These are phyloP conservation scores for Phytophthora constricta DNA, from an alignment of 352 stramenopile species.

Conservation along the genomic window DNA sequence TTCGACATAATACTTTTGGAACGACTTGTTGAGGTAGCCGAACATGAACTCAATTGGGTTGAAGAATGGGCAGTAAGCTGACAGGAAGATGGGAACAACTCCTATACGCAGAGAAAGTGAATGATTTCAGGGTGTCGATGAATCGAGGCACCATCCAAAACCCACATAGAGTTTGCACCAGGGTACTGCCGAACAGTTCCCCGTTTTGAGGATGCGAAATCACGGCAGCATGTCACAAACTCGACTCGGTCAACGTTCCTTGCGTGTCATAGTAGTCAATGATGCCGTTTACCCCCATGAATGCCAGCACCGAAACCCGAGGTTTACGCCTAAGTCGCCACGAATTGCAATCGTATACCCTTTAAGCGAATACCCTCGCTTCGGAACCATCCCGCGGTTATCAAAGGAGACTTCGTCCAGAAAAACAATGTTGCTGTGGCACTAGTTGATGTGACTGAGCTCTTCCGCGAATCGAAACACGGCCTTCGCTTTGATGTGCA, in stretches of 20 bases:
- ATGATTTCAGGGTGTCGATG: slow-evolving; percentile 36
- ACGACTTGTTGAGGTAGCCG: slow-evolving; percentile 26
- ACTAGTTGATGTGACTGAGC: slow-evolving; percentile 21
- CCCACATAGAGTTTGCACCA: slow-evolving; percentile 34
- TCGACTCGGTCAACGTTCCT: slow-evolving; percentile 35
- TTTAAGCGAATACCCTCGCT: slow-evolving; percentile 25
- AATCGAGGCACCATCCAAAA: slow-evolving; percentile 41
- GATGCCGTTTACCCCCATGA: slow-evolving; percentile 21
- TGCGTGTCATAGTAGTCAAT: slow-evolving; percentile 34
- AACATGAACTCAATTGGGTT: slow-evolving; percentile 49
- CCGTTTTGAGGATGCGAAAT: slow-evolving; percentile 16
- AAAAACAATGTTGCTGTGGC: slow-evolving; percentile 20
- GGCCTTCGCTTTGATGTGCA: slow-evolving; percentile 3
- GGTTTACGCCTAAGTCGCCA: slow-evolving; percentile 38
- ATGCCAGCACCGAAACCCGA: slow-evolving; percentile 22
- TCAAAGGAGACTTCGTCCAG: slow-evolving; percentile 43
- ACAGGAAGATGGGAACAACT: slow-evolving; percentile 31
- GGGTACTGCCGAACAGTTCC: slow-evolving; percentile 31
- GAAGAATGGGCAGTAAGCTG: slow-evolving; percentile 41
- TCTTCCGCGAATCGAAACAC: slow-evolving; percentile 26
- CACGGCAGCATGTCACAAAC: slow-evolving; percentile 31
- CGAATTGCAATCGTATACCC: slow-evolving; percentile 26
- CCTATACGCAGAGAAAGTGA: slow-evolving; percentile 31
- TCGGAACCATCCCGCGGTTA: slow-evolving; percentile 35
- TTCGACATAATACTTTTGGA: too few species aligned